Percentiles rank a stretch among this genome's conserved stretches.
Conservation (phyloP, 2,329 filamentous ascomycete genomes). For the Colletotrichum chlorophyti region DNA sequence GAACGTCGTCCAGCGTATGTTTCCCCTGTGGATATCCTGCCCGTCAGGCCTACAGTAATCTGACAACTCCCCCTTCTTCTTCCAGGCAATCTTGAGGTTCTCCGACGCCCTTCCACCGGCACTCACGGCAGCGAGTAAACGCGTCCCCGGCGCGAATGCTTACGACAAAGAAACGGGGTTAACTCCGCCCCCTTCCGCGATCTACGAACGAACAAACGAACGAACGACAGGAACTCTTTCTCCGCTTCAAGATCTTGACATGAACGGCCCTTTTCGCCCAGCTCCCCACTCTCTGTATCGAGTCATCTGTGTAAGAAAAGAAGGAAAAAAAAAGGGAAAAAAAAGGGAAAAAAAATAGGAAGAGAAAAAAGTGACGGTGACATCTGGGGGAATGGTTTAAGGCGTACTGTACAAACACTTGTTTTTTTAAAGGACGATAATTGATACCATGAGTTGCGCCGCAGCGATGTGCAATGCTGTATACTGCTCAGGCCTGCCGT, state of each 20-base stretch:
- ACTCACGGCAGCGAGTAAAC: constrained; percentile 28
- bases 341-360: no score
- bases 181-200: no score
- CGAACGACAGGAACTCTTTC: no score
- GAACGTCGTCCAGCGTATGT: constrained; percentile 82
- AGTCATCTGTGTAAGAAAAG: constrained; percentile 13
- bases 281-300: constrained; percentile 11
- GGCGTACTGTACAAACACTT: constrained; percentile 20
- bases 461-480: neutral
- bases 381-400: neutral
- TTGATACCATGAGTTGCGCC: constrained; percentile 23
- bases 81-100: constrained; percentile 53
- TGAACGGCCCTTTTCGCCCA: constrained; percentile 4
- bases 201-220: constrained; percentile 1
- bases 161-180: neutral
- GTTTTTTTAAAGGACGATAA: constrained; percentile 8
- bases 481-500: neutral
- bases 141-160: no score
- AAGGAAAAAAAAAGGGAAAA: no score
- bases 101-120: constrained; percentile 47
- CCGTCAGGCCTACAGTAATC: neutral
- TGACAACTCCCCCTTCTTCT: constrained; percentile 31
- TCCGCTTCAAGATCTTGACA: constrained; percentile 2
- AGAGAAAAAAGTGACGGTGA: constrained; percentile 18
- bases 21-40: neutral